Base-by-base conservation (phyloP, 1,284 basidiomycete genomes). In the Ustilago xerochloae region DNA sequence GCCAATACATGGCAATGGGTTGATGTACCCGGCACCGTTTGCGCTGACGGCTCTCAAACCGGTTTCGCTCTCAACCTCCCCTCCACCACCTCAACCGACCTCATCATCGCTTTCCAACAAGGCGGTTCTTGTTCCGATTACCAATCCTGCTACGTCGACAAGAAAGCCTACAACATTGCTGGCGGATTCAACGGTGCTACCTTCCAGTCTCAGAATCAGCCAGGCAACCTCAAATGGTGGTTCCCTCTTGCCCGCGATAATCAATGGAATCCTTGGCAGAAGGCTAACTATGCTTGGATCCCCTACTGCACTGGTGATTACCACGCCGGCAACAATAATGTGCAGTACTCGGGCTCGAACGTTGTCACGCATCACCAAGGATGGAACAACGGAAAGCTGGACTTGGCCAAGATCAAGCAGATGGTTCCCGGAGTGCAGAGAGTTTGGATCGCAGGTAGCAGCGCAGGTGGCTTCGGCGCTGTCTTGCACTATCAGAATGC, bases 231-330 rank as follows among this genome's bases (percentile, higher is more conserved):
- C 35, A 32, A 49, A 2, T 45, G 51, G 38, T 68, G 65, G 65
- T 68, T 63, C 60, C 65, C 65, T 13, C 59, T 63, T 24, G 54
- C 54, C 1, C 47, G 59, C 4, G 28, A 54, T n/a, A 68, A 63
- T 41, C 50, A 58, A 35, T 59, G 22, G 18, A 68, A 63, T 16
- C 59, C 59, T 0, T 68, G 65, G 65, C 45, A 54, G 20, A 41
- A 28, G 16, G 39, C 63, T 9, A 65, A 62, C 26, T 62, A 60
- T 7, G 68, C 63, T 0, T 71, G 45, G 43, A 45, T 71, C 20
- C 68, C 68, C 0, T 71, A 71, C 54, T 71, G 68, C 54, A 71
- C 68, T 0, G 68, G 68, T 28, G 68, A 71, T 18, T 57, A 60
- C 15, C 63, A 67, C 22, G 50, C 58, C 12, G 68, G 68, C 0